phyloP scores from a whole-genome alignment of 805 yeast genomes.

The Cyberlindnera sargentensis region DNA sequence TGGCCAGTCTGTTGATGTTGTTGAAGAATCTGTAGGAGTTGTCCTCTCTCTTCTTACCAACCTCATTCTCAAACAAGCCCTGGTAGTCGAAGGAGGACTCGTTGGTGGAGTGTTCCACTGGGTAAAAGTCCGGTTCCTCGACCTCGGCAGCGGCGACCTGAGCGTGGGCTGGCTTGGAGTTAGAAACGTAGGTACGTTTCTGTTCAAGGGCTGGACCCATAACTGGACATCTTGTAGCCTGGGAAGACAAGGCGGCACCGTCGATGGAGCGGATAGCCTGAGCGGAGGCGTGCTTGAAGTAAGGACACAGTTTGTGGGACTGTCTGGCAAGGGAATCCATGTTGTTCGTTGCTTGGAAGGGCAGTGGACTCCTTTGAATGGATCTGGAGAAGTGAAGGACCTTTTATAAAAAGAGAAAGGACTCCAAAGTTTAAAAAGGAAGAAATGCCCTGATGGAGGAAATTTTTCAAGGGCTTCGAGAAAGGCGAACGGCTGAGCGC shows the following conservation, averaged over 20 bases:
- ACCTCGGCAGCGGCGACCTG: conserved; percentile 25
- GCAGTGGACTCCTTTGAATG: too few relatives aligned
- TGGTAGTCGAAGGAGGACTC: conserved; percentile 63
- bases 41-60: conserved; percentile 71
- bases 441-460: too few relatives aligned
- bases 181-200: conserved; percentile 27
- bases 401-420: too few relatives aligned
- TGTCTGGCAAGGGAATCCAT: conserved; percentile 81
- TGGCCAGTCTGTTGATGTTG: conserved; percentile 92
- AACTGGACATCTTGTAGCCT: conserved; percentile 81
- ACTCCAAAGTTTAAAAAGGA: too few relatives aligned
- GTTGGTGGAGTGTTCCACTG: conserved; percentile 32
- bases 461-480: too few relatives aligned
- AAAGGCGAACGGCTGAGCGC: too few relatives aligned
- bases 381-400: too few relatives aligned
- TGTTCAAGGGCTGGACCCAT: conserved; percentile 70
- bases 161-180: conserved; percentile 28
- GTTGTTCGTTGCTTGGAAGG: not conserved
- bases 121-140: conserved; percentile 15
- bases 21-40: conserved; percentile 94
- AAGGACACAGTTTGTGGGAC: conserved; percentile 79
- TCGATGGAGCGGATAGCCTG: conserved; percentile 54
- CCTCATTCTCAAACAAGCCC: conserved; percentile 59
- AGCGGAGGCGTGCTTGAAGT: conserved; percentile 51
- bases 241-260: conserved; percentile 26